Conservation (phyloP, 2,329 filamentous ascomycete genomes). For the Beauveria rudraprayagi region DNA sequence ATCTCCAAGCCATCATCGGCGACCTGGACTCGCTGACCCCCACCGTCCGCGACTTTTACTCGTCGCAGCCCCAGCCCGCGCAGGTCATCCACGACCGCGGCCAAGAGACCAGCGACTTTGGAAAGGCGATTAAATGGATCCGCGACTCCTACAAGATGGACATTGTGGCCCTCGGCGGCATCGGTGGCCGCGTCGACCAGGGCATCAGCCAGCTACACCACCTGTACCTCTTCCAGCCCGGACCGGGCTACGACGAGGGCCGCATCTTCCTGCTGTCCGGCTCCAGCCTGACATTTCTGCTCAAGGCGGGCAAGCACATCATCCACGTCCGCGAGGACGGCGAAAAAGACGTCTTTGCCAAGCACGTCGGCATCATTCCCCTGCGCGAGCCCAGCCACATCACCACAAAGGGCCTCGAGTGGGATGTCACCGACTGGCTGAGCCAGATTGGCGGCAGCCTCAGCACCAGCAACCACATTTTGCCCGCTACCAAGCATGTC, state of each 20-base stretch:
- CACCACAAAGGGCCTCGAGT: constrained; percentile 72
- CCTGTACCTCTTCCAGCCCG: constrained; percentile 56
- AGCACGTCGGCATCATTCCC: constrained; percentile 80
- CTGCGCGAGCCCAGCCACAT: constrained; percentile 72
- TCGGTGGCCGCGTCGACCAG: constrained; percentile 89
- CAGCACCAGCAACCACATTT: constrained; percentile 75
- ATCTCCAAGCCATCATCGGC: constrained; percentile 70
- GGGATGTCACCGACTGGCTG: constrained; percentile 80
- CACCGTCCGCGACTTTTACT: constrained; percentile 58
- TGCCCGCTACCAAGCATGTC: constrained; percentile 49
- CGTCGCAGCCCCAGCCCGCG: constrained; percentile 40
- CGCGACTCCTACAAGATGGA: constrained; percentile 39
- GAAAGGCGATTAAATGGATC: constrained; percentile 64
- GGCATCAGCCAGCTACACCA: constrained; percentile 84
- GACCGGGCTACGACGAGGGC: constrained; percentile 41
- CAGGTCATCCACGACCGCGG: constrained; percentile 63
- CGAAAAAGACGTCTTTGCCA: constrained; percentile 52
- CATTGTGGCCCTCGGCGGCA: constrained; percentile 74
- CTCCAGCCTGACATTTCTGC: constrained; percentile 72
- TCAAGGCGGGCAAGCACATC: constrained; percentile 59
- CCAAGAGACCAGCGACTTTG: constrained; percentile 86
- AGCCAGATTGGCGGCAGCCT: constrained; percentile 66
- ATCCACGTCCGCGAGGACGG: constrained; percentile 54
- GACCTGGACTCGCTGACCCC: constrained; percentile 78
- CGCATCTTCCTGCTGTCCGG: constrained; percentile 73